Base-by-base conservation (phyloP, 257 asterid species). In the Echium plantagineum region DNA sequence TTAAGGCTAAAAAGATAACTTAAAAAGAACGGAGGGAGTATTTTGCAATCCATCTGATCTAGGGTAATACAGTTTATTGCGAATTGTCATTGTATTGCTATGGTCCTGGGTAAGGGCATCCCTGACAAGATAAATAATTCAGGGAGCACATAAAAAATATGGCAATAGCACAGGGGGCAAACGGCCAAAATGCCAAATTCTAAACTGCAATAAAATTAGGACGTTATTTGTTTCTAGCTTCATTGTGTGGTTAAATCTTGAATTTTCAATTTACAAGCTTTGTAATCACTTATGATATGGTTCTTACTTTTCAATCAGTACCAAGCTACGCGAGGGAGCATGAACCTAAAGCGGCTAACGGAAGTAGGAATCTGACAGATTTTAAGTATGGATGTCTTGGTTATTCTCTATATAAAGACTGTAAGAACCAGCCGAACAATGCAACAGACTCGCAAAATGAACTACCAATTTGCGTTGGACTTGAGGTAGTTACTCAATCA, bases 311-410 rank as follows among this genome's bases (percentile, higher is more conserved):
- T 49, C 13, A 73, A 61, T 46, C 69, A 90, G 98, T 80, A 59
- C 94, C 95, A 70, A 78, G 47, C 57, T 72, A 76, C 60, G 69
- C 76, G 72, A 89, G 90, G 62, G 77, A 85, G 77, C 67, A 90
- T 42, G 91, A 87, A 80, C 66, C 60, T 69, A 88, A 85, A 68
- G 89, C 85, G 51, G 69, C 90, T 52, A 72, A 83, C 74, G 91
- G 81, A 70, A 96, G 94, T 61, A 85, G 86, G 73, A 76, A 66
- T 66, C 84, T 85, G 59, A 60, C 66, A 16, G 95, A 88, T 72
- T 91, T 91, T 76, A 85, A 72, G 69, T 91, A 88, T 71, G 82
- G 84, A 55, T 91, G 98, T 52, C 62, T 85, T 49, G 98, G 98
- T 66, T 91, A 91, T 76, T 85, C 98, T 15, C 75, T 80, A 62